Evolutionary conservation across 2,329 filamentous ascomycete species (phyloP).

Genomic region (Davidsoniella eucalypti): DNA sequence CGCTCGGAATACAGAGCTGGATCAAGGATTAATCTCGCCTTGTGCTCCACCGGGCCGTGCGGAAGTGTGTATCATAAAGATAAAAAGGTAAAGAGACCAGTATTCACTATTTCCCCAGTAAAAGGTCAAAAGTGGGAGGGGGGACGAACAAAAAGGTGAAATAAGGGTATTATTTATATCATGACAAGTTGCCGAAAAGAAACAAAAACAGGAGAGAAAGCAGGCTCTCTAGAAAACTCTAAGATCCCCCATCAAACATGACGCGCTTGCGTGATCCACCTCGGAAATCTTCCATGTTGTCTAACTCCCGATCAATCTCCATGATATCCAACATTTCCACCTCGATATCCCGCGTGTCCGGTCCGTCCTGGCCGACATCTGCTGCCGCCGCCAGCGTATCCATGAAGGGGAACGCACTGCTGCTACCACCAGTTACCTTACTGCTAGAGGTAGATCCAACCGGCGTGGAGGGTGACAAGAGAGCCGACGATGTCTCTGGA

Average conservation of each 20-base stretch:
- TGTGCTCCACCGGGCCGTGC: slow-evolving; percentile 62
- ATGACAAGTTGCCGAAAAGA: neutral
- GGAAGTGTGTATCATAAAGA: slow-evolving; percentile 22
- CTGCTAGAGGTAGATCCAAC: neutral
- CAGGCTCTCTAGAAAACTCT: neutral
- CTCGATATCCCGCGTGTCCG: slow-evolving; percentile 33
- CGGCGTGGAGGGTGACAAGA: neutral
- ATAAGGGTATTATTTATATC: slow-evolving; percentile 5
- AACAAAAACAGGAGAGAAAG: neutral
- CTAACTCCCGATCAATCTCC: slow-evolving; percentile 45
- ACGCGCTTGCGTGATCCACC: slow-evolving; percentile 33
- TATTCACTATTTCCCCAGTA: slow-evolving; percentile 13
- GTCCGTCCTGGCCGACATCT: slow-evolving; percentile 28
- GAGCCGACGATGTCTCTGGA: slow-evolving; percentile 18
- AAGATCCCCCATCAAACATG: slow-evolving; percentile 29
- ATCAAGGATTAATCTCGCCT: slow-evolving; percentile 55
- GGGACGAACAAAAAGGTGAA: neutral
- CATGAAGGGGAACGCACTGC: slow-evolving; percentile 24
- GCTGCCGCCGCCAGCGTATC: slow-evolving; percentile 36
- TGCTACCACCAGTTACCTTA: neutral
- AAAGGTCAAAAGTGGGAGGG: neutral
- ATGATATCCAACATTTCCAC: slow-evolving; percentile 48
- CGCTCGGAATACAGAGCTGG: slow-evolving; percentile 61
- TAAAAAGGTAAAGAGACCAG: slow-evolving; percentile 12
- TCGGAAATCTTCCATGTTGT: slow-evolving; percentile 34